phyloP scores from a whole-genome alignment of 2,329 filamentous ascomycete species.

The Cordyceps tenuipes region DNA sequence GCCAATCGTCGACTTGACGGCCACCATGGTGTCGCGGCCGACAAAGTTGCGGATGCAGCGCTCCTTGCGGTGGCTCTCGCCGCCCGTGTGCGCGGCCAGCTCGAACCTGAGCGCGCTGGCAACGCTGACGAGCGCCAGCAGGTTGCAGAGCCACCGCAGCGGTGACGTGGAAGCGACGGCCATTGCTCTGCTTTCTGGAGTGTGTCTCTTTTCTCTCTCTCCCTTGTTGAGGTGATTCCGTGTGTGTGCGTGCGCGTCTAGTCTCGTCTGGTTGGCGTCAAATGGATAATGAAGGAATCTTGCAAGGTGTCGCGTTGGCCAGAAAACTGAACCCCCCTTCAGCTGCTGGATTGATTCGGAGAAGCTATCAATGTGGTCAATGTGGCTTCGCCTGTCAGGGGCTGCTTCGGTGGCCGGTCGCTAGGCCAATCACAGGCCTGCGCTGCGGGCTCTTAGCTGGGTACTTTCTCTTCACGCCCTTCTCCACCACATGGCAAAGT shows the following conservation, averaged over 20 bases:
- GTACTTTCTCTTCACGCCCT: not conserved
- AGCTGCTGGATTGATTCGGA: too few relatives aligned
- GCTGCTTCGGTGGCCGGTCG: not conserved
- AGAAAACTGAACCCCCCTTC: constrained; percentile 1
- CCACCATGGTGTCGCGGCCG: constrained; percentile 81
- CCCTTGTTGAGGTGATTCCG: too few relatives aligned
- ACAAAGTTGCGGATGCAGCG: constrained; percentile 97
- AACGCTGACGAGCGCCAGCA: constrained; percentile 46
- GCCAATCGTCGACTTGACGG: constrained; percentile 82
- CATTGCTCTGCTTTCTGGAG: not conserved
- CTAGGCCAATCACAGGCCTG: constrained; percentile 5
- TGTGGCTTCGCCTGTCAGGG: constrained; percentile 9
- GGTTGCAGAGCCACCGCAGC: constrained; percentile 50
- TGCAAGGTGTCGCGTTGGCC: constrained; percentile 25
- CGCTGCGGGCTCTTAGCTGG: not conserved
- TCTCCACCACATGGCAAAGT: not conserved
- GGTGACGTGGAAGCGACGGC: constrained; percentile 37
- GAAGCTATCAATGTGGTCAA: too few relatives aligned
- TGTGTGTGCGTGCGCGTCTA: not conserved
- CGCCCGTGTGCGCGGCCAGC: constrained; percentile 56
- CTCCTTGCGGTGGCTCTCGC: constrained; percentile 53
- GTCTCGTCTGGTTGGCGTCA: not conserved
- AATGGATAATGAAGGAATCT: constrained; percentile 13
- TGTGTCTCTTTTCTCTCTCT: not conserved
- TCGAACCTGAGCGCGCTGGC: constrained; percentile 85